Evolutionary conservation across 2,329 filamentous ascomycete species (phyloP), one percentile per base, ranked within the genome.

Genomic region (Diaporthe velutina): DNA sequence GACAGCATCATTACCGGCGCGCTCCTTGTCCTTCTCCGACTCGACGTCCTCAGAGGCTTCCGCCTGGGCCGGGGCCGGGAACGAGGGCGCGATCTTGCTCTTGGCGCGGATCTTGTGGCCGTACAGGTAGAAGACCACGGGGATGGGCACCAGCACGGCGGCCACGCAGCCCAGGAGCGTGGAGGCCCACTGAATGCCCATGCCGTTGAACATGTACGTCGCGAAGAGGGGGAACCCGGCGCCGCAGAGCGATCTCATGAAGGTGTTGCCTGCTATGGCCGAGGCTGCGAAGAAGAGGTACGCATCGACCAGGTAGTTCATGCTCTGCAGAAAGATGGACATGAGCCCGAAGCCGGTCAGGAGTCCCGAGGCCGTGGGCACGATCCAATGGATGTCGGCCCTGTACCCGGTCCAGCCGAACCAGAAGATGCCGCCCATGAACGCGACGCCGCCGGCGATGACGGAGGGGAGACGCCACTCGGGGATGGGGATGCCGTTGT

Each of bases 301-400:
- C 13, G 91, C 91, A 79, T 96, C 94, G 74, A 96, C 92, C 4
- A 96, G 90, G 81, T 96, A 96, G 85, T 96, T 97, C 75, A 97
- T 85, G 17, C 92, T 88, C 78, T 94, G 93, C 48, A 97, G 90
- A 87, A 96, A 96, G 80, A 97, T 95, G 35, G 93, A 93, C 84
- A 95, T 92, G 80, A 97, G 91, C 7, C 94, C 94, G 60, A 95
- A 93, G 5, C 94, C 94, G 67, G 92, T 90, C 83, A 89, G 85
- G 67, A 93, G 82, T 66, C 91, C 91, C 7, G 90, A 92, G 9
- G 89, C 83, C 2, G 90, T 87, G 7, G 91, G 91, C 1, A 91
- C 90, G 68, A 91, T 90, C 91, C 91, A 93, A 83, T 92, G 91
- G 33, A 92, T 86, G 70, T 88, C 83, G 9, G 76, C 77, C 33